phyloP scores from a whole-genome alignment of 2,329 filamentous ascomycete genomes.

The Neofusicoccum laricinum region DNA sequence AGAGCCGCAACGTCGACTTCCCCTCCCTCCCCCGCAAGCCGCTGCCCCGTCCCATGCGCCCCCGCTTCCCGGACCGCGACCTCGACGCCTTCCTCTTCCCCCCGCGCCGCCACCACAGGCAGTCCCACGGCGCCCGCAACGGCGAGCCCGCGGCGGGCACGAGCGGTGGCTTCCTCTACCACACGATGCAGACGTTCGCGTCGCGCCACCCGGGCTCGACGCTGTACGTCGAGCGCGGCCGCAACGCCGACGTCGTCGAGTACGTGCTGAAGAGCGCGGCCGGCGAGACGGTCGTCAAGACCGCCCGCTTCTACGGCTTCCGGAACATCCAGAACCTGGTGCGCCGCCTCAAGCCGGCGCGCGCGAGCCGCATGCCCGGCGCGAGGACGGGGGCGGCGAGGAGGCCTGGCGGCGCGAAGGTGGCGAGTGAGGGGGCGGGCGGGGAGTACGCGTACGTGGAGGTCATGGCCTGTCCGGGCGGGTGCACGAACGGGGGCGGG shows the following conservation, averaged over 20 bases:
- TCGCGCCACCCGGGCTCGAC: conserved; percentile 65
- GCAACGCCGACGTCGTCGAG: conserved; percentile 89
- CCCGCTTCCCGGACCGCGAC: conserved; percentile 68
- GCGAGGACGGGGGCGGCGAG: conserved; percentile 28
- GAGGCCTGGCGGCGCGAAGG: conserved; percentile 69
- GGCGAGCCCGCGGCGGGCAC: conserved; percentile 55
- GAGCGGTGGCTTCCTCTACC: conserved; percentile 85
- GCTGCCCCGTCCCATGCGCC: conserved; percentile 44
- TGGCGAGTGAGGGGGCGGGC: conserved; percentile 55
- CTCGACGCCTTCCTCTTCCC: conserved; percentile 75
- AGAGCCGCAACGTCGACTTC: conserved; percentile 75
- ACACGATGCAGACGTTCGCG: conserved; percentile 74
- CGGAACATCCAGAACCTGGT: conserved; percentile 98
- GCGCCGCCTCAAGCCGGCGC: conserved; percentile 79
- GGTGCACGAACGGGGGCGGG: conserved; percentile 95
- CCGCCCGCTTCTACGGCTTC: conserved; percentile 91
- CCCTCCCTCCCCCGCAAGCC: conserved; percentile 64
- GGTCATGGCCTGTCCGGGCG: conserved; percentile 98
- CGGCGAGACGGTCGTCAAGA: conserved; percentile 32
- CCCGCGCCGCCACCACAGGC: conserved; percentile 30
- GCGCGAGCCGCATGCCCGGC: conserved; percentile 54
- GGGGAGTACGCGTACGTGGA: conserved; percentile 87
- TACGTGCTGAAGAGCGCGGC: conserved; percentile 62
- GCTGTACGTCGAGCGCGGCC: conserved; percentile 69
- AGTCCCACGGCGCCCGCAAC: conserved; percentile 39